Percentiles rank a stretch among this genome's conserved stretches.
Evolutionary conservation across 2,329 filamentous ascomycete species (phyloP).

Genomic region (Metarhizium humberi): DNA sequence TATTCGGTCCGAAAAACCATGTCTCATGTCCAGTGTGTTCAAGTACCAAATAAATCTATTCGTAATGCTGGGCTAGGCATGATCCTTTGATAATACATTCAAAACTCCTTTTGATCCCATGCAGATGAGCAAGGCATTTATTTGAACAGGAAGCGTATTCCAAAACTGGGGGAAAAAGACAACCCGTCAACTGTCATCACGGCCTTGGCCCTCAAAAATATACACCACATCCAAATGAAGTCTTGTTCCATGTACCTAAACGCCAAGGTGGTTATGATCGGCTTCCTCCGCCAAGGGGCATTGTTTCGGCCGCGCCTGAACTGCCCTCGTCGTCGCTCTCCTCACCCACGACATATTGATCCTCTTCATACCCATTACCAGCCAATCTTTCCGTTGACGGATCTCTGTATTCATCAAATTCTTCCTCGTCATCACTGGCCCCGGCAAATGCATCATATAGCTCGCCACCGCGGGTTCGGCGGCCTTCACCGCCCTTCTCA

Average conservation of each 20-base stretch:
- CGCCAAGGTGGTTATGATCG: not conserved
- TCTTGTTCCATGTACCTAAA: not conserved
- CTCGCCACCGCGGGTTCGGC: constrained; percentile 66
- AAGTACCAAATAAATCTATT: not conserved
- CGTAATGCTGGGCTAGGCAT: not conserved
- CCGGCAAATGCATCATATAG: constrained; percentile 96
- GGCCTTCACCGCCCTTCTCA: constrained; percentile 35
- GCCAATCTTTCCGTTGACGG: constrained; percentile 20
- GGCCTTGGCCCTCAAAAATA: not conserved
- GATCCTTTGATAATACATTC: not conserved
- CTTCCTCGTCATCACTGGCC: constrained; percentile 60
- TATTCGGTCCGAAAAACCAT: too few species aligned
- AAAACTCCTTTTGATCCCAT: not conserved
- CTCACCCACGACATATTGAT: constrained; percentile 43
- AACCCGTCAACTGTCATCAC: not conserved
- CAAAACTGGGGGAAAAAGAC: not conserved
- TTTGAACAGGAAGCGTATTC: not conserved
- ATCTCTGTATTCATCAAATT: constrained; percentile 35
- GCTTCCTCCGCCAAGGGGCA: constrained; percentile 13
- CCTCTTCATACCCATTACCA: constrained; percentile 15
- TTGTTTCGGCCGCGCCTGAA: constrained; percentile 14
- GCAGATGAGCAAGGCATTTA: not conserved
- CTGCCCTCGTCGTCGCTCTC: constrained; percentile 32
- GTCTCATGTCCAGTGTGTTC: not conserved
- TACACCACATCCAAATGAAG: not conserved